phyloP scores from a whole-genome alignment of 2,329 filamentous ascomycete species.

The Fusarium illudens region DNA sequence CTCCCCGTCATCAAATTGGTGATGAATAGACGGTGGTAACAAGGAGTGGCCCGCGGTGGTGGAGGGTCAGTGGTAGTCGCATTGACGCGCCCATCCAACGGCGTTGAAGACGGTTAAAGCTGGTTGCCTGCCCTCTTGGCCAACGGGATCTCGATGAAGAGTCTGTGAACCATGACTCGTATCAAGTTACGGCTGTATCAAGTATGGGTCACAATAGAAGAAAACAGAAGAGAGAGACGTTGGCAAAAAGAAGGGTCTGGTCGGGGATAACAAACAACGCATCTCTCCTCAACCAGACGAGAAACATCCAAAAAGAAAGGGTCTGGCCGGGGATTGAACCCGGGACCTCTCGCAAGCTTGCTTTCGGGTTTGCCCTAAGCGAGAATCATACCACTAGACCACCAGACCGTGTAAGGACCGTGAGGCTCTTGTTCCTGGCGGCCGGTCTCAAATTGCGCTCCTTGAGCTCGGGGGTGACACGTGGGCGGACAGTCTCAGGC shows the following conservation, averaged over 20 bases:
- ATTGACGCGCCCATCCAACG: too few relatives aligned
- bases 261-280: too few relatives aligned
- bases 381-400: slow-evolving; percentile 76
- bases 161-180: too few relatives aligned
- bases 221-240: too few relatives aligned
- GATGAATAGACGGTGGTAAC: neutral
- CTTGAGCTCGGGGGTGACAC: neutral
- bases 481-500: too few relatives aligned
- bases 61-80: neutral
- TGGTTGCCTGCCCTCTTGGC: too few relatives aligned
- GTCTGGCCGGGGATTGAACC: slow-evolving; percentile 58
- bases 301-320: slow-evolving; percentile 49
- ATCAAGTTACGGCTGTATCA: too few relatives aligned
- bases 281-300: too few relatives aligned
- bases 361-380: slow-evolving; percentile 65
- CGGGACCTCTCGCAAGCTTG: slow-evolving; percentile 55
- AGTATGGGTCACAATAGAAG: too few relatives aligned
- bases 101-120: too few relatives aligned
- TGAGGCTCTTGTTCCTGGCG: neutral
- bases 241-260: slow-evolving; percentile 48
- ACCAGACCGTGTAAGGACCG: slow-evolving; percentile 50
- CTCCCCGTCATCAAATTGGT: neutral
- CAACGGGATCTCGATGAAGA: too few relatives aligned
- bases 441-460: neutral
- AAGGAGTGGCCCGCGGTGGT: neutral